Evolutionary conservation across 2,329 filamentous ascomycete species (phyloP).

Genomic region (Pyricularia pennisetigena): DNA sequence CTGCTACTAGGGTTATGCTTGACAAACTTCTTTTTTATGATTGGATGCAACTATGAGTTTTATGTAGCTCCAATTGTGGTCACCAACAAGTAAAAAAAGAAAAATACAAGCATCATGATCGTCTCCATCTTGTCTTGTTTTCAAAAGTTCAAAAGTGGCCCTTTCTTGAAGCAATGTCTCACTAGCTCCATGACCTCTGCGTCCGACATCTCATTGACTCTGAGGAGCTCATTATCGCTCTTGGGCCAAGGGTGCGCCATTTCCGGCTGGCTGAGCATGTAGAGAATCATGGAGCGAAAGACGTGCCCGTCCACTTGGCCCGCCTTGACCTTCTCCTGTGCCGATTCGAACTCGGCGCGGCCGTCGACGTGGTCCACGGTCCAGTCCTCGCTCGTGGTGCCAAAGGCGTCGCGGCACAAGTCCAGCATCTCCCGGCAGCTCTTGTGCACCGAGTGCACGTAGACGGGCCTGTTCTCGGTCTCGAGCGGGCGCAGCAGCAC

Average conservation of each 20-base stretch:
- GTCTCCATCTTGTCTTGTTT: not conserved
- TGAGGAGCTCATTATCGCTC: constrained; percentile 5
- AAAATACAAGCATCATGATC: too few species aligned
- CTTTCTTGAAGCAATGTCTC: not conserved
- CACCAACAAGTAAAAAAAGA: not conserved
- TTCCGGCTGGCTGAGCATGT: not conserved
- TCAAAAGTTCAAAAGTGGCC: not conserved
- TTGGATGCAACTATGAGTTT: too few species aligned
- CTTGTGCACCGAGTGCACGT: constrained; percentile 13
- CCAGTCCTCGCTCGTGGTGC: constrained; percentile 9
- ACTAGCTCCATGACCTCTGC: not conserved
- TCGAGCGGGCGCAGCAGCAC: constrained; percentile 14
- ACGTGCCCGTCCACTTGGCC: constrained; percentile 6
- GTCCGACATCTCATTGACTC: constrained; percentile 4
- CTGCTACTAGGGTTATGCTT: not conserved
- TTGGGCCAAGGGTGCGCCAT: not conserved
- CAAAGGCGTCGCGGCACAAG: constrained; percentile 11
- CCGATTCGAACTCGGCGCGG: constrained; percentile 10
- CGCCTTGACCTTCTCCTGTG: constrained; percentile 11
- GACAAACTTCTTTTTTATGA: not conserved
- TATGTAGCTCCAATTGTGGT: not conserved
- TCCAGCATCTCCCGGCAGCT: constrained; percentile 15
- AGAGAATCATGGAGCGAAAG: not conserved
- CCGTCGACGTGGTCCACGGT: constrained; percentile 9
- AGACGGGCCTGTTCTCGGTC: constrained; percentile 15